Conservation (phyloP, 225 moss, liverwort and hornwort species). For the Straminergon stramineum region DNA sequence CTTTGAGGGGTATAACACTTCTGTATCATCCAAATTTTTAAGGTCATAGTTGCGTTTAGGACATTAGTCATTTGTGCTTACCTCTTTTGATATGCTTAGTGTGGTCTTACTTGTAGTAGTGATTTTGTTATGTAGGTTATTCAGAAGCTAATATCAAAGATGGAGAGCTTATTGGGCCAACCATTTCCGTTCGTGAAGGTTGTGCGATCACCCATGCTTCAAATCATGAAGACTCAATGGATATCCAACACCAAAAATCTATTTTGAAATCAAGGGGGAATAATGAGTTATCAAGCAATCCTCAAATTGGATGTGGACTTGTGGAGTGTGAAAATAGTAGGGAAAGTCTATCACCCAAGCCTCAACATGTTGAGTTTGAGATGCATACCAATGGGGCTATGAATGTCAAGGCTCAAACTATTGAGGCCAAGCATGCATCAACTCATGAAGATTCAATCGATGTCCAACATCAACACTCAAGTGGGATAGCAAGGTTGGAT, state of each 20-base stretch:
- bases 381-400: accelerated
- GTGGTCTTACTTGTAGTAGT: background rate
- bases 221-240: background rate
- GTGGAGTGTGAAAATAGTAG: background rate
- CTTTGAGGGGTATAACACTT: background rate
- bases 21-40: background rate
- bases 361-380: background rate
- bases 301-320: background rate
- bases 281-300: no score
- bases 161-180: background rate
- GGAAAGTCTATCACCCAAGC: no score
- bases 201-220: background rate
- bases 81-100: background rate
- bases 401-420: background rate
- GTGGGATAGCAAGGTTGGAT: background rate
- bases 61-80: background rate
- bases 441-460: background rate
- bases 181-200: background rate
- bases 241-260: background rate
- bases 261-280: background rate
- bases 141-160: background rate
- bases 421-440: background rate
- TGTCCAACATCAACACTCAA: background rate
- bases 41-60: background rate
- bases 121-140: background rate